Conservation (phyloP, 495 filamentous ascomycete species). For the Hypoxylon intermedium region DNA sequence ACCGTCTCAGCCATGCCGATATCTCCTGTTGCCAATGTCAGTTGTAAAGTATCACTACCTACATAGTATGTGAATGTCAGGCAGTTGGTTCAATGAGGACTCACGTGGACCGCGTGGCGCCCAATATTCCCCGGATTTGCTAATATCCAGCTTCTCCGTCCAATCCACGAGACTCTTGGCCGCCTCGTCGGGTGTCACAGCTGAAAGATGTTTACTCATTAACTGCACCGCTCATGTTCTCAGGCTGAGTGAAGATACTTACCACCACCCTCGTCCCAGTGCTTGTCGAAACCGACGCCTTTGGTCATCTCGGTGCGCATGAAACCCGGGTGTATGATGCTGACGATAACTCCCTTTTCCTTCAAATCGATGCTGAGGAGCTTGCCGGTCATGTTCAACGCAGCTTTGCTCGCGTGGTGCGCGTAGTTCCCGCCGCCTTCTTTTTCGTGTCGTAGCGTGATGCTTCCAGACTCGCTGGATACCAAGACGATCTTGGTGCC, state of each 20-base stretch:
- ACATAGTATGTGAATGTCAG: too few relatives aligned
- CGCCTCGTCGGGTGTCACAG: conserved; percentile 71
- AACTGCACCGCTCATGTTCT: neutral
- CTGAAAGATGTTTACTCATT: conserved; percentile 40
- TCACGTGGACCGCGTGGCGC: conserved; percentile 71
- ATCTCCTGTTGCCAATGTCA: conserved; percentile 53
- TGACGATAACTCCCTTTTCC: conserved; percentile 67
- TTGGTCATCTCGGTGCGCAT: conserved; percentile 79
- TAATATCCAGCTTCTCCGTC: conserved; percentile 67
- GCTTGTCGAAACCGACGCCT: conserved; percentile 74
- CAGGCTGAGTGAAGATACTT: conserved; percentile 32
- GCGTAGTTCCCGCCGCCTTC: conserved; percentile 77
- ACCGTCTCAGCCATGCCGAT: conserved; percentile 73
- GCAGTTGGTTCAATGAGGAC: conserved; percentile 25
- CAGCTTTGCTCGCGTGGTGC: conserved; percentile 75
- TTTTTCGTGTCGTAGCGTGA: conserved; percentile 68
- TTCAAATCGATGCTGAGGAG: conserved; percentile 72
- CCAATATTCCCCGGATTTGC: conserved; percentile 74
- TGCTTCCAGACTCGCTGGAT: conserved; percentile 71
- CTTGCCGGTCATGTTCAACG: conserved; percentile 77
- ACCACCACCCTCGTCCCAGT: conserved; percentile 72
- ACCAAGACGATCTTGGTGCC: conserved; percentile 70
- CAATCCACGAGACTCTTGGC: conserved; percentile 68
- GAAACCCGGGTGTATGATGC: conserved; percentile 74
- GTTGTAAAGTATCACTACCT: too few relatives aligned